phyloP scores from a whole-genome alignment of 495 filamentous ascomycete species.

The Letharia columbiana region DNA sequence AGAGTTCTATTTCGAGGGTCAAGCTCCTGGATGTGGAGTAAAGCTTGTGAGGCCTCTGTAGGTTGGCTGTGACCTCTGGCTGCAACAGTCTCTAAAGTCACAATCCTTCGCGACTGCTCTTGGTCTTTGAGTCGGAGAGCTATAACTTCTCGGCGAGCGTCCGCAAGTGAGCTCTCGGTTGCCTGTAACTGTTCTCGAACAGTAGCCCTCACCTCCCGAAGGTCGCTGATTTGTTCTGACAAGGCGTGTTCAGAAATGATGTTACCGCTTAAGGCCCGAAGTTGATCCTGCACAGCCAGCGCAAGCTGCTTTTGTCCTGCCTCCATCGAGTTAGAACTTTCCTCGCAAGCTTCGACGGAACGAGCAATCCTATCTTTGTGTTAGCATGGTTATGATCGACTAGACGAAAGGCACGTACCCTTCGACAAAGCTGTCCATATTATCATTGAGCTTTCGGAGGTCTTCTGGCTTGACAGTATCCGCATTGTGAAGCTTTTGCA shows the following conservation, averaged over 20 bases:
- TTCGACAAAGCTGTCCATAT: constrained; percentile 11
- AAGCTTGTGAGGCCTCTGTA: too few species aligned
- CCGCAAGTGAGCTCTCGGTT: constrained; percentile 14
- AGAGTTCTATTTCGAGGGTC: too few species aligned
- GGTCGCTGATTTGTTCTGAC: constrained; percentile 21
- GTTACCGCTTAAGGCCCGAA: constrained; percentile 11
- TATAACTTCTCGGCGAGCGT: constrained; percentile 14
- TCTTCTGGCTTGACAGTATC: constrained; percentile 16
- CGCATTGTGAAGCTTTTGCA: constrained; percentile 12
- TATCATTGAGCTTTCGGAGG: constrained; percentile 13
- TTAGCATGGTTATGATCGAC: not conserved
- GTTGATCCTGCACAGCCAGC: constrained; percentile 13
- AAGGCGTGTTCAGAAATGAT: constrained; percentile 8
- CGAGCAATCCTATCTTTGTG: constrained; percentile 1
- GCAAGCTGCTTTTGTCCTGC: constrained; percentile 14
- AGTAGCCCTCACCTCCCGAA: constrained; percentile 23
- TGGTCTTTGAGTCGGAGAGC: constrained; percentile 12
- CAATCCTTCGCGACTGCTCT: constrained; percentile 12
- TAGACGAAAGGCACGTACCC: constrained; percentile 2
- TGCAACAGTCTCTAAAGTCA: too few species aligned
- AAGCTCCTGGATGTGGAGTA: too few species aligned
- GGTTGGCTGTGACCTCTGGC: too few species aligned
- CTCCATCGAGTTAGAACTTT: constrained; percentile 8
- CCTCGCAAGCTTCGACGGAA: constrained; percentile 11
- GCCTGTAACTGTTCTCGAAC: constrained; percentile 20